Percentiles rank a stretch among this genome's conserved stretches.
phyloP scores from a whole-genome alignment of 192 early-diverging fungal genomes.

The Backusella psychrophila region DNA sequence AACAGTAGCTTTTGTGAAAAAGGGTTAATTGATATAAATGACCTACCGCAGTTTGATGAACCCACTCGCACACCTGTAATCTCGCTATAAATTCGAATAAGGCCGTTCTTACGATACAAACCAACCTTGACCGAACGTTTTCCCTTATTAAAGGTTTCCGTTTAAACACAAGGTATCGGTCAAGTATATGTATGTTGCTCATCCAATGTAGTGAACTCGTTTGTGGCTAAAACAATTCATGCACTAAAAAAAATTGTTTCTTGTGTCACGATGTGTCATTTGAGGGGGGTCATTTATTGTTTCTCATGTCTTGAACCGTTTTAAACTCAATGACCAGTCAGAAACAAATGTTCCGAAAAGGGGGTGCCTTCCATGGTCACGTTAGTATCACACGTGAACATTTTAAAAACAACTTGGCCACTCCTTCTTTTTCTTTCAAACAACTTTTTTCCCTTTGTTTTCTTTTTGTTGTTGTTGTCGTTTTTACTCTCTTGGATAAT shows the following conservation, averaged over 20 bases:
- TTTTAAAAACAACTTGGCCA: neutral
- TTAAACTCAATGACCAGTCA: neutral
- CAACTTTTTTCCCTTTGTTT: neutral
- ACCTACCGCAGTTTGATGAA: too few species aligned
- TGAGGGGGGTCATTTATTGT: neutral
- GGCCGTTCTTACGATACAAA: neutral
- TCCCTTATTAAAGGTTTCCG: neutral
- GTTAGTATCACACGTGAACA: constrained; percentile 1
- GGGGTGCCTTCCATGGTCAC: neutral
- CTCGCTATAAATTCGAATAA: neutral
- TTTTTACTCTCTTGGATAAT: neutral
- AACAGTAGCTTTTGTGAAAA: neutral
- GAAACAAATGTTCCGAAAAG: neutral
- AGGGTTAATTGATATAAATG: neutral
- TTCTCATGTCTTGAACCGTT: neutral
- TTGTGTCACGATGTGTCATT: neutral
- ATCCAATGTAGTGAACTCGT: neutral
- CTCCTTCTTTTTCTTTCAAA: neutral
- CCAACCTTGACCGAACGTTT: neutral
- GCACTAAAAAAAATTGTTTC: neutral
- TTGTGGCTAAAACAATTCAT: neutral
- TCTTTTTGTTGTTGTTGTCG: neutral
- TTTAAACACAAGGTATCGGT: too few species aligned
- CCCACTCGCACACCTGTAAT: neutral
- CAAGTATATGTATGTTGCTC: neutral